Evolutionary conservation across 164 flowering plant species (phyloP).

Genomic region (Sextonia rubra): DNA sequence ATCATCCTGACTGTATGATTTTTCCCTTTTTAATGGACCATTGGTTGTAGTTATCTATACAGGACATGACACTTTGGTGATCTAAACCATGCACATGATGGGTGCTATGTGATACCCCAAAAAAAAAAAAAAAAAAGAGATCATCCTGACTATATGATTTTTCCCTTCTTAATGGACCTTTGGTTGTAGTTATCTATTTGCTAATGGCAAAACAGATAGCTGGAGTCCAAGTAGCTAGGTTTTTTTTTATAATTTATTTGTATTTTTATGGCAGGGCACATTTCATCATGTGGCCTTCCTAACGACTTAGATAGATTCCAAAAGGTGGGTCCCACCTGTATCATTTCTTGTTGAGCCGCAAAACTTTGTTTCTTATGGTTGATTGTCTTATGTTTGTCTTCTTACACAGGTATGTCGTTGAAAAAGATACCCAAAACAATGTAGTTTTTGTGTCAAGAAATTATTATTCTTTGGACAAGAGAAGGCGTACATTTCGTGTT

Average conservation of each 20-base stretch:
- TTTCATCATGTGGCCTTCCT: neutral
- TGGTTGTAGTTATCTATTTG: neutral
- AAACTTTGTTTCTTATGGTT: neutral
- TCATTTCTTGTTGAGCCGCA: neutral
- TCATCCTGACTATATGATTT: neutral
- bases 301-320: neutral
- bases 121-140: too few relatives aligned
- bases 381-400: neutral
- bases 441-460: slow-evolving; percentile 90
- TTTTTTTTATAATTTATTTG: too few relatives aligned
- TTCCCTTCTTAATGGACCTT: neutral
- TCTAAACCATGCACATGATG: neutral
- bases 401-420: slow-evolving; percentile 81
- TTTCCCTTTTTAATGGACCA: neutral
- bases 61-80: neutral
- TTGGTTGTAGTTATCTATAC: neutral
- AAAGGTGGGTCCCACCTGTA: neutral
- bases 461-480: slow-evolving; percentile 82
- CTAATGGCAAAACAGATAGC: neutral
- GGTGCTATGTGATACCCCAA: neutral
- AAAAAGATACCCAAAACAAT: slow-evolving; percentile 80
- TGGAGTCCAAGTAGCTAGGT: neutral
- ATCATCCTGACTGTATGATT: neutral
- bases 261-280: neutral
- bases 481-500: slow-evolving; percentile 82